A percentile compares a stretch with the other conserved stretches of the same genome.
phyloP scores from a whole-genome alignment of 2,329 filamentous ascomycete genomes.

The Golovinomyces cichoracearum region DNA sequence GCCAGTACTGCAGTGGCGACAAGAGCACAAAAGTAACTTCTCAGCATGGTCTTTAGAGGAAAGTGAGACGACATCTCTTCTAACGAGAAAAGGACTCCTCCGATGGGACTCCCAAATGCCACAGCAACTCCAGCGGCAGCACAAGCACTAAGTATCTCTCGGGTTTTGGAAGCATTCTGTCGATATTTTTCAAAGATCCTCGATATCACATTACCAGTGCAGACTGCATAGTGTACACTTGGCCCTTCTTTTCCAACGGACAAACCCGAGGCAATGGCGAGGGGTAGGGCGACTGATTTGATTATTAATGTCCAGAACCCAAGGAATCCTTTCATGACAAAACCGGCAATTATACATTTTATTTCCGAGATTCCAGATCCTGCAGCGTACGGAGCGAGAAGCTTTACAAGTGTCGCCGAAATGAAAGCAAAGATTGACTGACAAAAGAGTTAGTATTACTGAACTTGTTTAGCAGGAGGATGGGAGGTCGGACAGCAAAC shows the following conservation, averaged over 20 bases:
- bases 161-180: conserved; percentile 72
- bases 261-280: conserved; percentile 79
- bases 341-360: conserved; percentile 96
- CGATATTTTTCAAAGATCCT: conserved; percentile 79
- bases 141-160: conserved; percentile 82
- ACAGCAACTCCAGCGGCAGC: conserved; percentile 89
- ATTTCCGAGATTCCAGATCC: conserved; percentile 96
- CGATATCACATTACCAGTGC: conserved; percentile 88
- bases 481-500: conserved; percentile 37
- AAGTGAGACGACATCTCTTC: conserved; percentile 91
- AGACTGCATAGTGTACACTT: conserved; percentile 96
- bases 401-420: conserved; percentile 62
- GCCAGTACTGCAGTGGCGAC: conserved; percentile 81
- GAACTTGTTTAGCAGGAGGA: not conserved
- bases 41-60: conserved; percentile 89
- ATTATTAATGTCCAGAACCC: conserved; percentile 78
- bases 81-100: conserved; percentile 81
- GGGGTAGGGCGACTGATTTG: conserved; percentile 71
- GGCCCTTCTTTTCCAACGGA: conserved; percentile 94
- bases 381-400: conserved; percentile 83
- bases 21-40: conserved; percentile 90
- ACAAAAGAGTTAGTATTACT: conserved; percentile 4
- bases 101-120: conserved; percentile 90
- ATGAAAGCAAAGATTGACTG: conserved; percentile 56
- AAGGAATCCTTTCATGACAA: conserved; percentile 96